These are phyloP conservation scores for Termitomyces sp. DNA, from an alignment of 768 basidiomycete genomes.

Conservation along the genomic window DNA sequence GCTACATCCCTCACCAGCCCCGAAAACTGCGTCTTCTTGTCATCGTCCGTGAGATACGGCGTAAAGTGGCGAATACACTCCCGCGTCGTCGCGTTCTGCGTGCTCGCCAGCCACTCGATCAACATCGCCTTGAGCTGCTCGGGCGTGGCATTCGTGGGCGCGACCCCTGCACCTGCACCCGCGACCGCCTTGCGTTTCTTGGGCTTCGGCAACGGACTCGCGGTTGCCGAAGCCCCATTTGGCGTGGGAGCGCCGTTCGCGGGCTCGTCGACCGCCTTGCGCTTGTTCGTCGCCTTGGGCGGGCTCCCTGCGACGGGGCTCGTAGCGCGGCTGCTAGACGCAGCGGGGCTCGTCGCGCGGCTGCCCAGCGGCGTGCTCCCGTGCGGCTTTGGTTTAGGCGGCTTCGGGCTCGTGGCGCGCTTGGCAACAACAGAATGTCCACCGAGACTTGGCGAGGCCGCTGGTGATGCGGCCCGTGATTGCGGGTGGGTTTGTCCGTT, in stretches of 20 bases:
- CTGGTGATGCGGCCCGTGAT: slow-evolving; percentile 54
- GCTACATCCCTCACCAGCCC: slow-evolving; percentile 77
- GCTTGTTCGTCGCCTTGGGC: slow-evolving; percentile 32
- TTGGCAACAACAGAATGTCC: slow-evolving; percentile 80
- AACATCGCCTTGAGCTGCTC: slow-evolving; percentile 65
- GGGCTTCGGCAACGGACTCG: slow-evolving; percentile 23
- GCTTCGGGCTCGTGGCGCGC: slow-evolving; percentile 80
- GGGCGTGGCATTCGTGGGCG: slow-evolving; percentile 33
- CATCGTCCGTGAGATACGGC: slow-evolving; percentile 63
- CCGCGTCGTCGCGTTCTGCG: slow-evolving; percentile 65
- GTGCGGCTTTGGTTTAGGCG: slow-evolving; percentile 48
- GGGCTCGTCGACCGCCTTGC: slow-evolving; percentile 40
- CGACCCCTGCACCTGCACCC: slow-evolving; percentile 13
- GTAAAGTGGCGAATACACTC: slow-evolving; percentile 81
- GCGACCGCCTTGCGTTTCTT: slow-evolving; percentile 55
- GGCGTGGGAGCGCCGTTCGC: slow-evolving; percentile 19
- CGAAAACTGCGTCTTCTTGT: slow-evolving; percentile 73
- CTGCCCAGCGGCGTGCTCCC: slow-evolving; percentile 60
- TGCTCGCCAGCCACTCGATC: slow-evolving; percentile 70
- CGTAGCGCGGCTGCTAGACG: slow-evolving; percentile 33
- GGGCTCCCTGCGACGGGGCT: slow-evolving; percentile 36
- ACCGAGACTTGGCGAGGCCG: slow-evolving; percentile 48
- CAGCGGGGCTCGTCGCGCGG: slow-evolving; percentile 46
- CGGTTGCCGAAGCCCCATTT: slow-evolving; percentile 13
- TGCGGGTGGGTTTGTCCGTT: slow-evolving; percentile 28